Evolutionary conservation across 2,329 filamentous ascomycete genomes (phyloP).

Genomic region (Gnomoniopsis sp.): DNA sequence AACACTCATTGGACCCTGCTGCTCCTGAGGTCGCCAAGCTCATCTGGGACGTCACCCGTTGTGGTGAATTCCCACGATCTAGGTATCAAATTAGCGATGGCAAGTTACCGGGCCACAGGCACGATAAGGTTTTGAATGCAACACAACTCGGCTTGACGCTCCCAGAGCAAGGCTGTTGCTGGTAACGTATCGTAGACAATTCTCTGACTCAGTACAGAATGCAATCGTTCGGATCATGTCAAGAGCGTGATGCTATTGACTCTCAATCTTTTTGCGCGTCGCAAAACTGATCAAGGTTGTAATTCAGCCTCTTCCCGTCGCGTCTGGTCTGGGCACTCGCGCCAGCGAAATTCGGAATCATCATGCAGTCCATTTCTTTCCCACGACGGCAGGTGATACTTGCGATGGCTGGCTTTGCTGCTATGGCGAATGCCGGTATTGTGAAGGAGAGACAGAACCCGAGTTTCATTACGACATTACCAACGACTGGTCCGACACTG

Average conservation of each 20-base stretch:
- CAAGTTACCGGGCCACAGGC: too few species aligned
- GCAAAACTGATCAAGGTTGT: not conserved
- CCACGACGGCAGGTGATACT: not conserved
- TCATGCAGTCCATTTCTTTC: not conserved
- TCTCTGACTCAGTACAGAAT: too few species aligned
- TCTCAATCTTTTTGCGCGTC: too few species aligned
- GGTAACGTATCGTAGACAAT: not conserved
- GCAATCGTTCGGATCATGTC: too few species aligned
- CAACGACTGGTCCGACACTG: not conserved
- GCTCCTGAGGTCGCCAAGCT: too few species aligned
- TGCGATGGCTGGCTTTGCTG: not conserved
- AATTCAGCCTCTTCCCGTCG: not conserved
- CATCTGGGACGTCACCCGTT: too few species aligned
- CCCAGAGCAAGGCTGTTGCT: not conserved
- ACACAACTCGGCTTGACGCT: not conserved
- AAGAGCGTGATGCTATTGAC: too few species aligned
- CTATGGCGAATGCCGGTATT: not conserved
- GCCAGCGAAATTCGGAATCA: not conserved
- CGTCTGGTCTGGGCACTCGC: not conserved
- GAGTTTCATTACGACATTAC: slow-evolving; percentile 6
- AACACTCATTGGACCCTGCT: too few species aligned
- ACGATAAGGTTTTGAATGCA: not conserved
- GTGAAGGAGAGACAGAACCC: slow-evolving; percentile 4
- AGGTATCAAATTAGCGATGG: too few species aligned
- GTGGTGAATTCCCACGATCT: too few species aligned